Percentiles rank a stretch among this genome's conserved stretches.
Evolutionary conservation across 1,284 basidiomycete species (phyloP).

Genomic region (Cryptococcus deneoformans): DNA sequence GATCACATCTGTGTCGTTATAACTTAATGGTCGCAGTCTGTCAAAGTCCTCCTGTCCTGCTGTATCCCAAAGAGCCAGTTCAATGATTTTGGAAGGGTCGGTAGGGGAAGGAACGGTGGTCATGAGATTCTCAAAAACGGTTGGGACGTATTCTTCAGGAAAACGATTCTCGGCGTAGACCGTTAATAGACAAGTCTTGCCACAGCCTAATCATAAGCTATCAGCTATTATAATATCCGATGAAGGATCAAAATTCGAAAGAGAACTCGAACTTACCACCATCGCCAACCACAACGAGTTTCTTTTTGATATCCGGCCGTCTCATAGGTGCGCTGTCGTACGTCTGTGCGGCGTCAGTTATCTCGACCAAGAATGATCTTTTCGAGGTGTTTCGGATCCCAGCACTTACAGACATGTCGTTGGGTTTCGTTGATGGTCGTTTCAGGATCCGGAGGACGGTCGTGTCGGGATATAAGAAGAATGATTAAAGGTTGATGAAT

Average conservation of each 20-base stretch:
- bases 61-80: constrained; percentile 93
- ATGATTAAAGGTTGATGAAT: no score
- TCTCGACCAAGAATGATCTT: constrained; percentile 46
- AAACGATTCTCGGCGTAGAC: constrained; percentile 94
- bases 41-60: constrained; percentile 99
- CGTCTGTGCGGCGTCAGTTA: background rate
- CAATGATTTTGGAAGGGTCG: constrained; percentile 79
- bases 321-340: constrained; percentile 26
- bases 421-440: no score
- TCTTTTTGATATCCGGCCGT: constrained; percentile 77
- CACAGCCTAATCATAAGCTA: constrained; percentile 51
- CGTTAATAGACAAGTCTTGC: constrained; percentile 57
- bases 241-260: background rate
- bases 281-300: constrained; percentile 76
- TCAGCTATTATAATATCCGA: background rate
- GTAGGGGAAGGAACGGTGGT: constrained; percentile 71
- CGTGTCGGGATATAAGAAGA: no score
- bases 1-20: constrained; percentile 95
- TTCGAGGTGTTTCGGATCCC: background rate
- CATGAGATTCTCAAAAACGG: constrained; percentile 97
- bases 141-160: constrained; percentile 95
- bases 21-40: constrained; percentile 85
- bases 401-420: background rate
- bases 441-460: no score
- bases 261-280: constrained; percentile 32